Percentiles rank a stretch among this genome's conserved stretches.
Conservation (phyloP, 148 eudicot genomes). For the Simmondsia chinensis region DNA sequence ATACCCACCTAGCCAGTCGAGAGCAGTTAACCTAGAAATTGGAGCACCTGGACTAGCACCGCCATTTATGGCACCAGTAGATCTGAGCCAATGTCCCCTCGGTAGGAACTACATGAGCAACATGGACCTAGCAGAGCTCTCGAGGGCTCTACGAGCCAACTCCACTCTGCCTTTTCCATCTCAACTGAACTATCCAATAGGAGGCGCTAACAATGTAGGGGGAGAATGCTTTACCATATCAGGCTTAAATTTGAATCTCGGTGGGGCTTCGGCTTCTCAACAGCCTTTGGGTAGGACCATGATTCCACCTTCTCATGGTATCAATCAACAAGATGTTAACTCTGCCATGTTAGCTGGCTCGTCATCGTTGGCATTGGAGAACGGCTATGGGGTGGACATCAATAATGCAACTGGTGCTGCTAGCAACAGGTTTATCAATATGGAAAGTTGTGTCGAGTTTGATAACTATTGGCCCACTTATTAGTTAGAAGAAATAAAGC, state of each 20-base stretch:
- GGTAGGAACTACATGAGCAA: conserved; percentile 43
- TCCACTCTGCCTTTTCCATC: conserved; percentile 26
- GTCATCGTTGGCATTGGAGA: conserved; percentile 13
- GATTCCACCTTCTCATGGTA: conserved; percentile 8
- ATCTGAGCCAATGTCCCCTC: conserved; percentile 31
- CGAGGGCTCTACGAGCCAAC: conserved; percentile 35
- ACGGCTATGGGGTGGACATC: conserved; percentile 31
- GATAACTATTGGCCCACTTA: conserved; percentile 72
- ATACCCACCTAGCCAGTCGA: conserved; percentile 49
- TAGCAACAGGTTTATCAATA: conserved; percentile 34
- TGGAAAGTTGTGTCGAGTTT: conserved; percentile 58
- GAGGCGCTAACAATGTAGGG: conserved; percentile 3
- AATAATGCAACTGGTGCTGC: conserved; percentile 23
- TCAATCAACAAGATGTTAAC: conserved; percentile 26
- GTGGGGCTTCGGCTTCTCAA: conserved; percentile 27
- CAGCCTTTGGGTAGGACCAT: conserved; percentile 33
- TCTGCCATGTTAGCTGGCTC: conserved; percentile 26
- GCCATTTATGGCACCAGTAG: conserved; percentile 36
- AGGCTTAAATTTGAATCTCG: conserved; percentile 58
- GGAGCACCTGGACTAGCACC: conserved; percentile 21
- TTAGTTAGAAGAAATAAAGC: conserved; percentile 6
- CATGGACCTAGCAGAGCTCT: conserved; percentile 40
- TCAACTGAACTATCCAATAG: conserved; percentile 31
- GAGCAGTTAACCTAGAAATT: conserved; percentile 41
- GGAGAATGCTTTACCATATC: conserved; percentile 50